A percentile compares a stretch with the other conserved stretches of the same genome.
Conservation (phyloP, 345 rosid genomes). For the Murraya paniculata region DNA sequence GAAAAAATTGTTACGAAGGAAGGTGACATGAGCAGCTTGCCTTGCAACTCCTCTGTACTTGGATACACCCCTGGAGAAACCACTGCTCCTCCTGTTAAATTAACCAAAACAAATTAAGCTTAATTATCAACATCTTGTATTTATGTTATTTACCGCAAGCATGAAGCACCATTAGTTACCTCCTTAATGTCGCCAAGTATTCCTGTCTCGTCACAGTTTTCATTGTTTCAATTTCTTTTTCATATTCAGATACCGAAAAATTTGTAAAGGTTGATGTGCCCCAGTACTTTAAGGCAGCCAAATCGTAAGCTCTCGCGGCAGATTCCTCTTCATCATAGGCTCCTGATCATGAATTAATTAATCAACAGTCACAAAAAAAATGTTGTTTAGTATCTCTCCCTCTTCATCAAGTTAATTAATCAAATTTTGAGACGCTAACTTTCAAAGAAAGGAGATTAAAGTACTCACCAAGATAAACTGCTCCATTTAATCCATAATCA, state of each 20-base stretch:
- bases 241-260: slow-evolving; percentile 37
- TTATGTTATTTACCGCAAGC: too few species aligned
- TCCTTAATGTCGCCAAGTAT: slow-evolving; percentile 36
- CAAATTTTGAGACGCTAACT: background rate
- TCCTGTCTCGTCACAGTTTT: slow-evolving; percentile 34
- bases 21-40: slow-evolving; percentile 3
- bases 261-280: slow-evolving; percentile 34
- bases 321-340: slow-evolving; percentile 49
- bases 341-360: slow-evolving; percentile 13
- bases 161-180: slow-evolving; percentile 4
- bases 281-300: slow-evolving; percentile 46
- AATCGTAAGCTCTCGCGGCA: slow-evolving; percentile 44
- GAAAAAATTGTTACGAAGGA: too few species aligned
- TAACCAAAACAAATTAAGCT: background rate
- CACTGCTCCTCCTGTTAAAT: slow-evolving; percentile 37
- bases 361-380: background rate
- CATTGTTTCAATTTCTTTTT: slow-evolving; percentile 38
- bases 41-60: slow-evolving; percentile 50
- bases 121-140: too few species aligned
- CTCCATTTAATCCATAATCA: background rate
- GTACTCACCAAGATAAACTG: slow-evolving; percentile 39
- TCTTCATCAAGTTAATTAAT: too few species aligned
- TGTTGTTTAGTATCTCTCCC: background rate
- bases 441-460: background rate
- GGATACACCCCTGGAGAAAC: slow-evolving; percentile 45